Evolutionary conservation across 352 stramenopile species (phyloP), one percentile per base, ranked within the genome.

Genomic region (Phytophthora nicotianae): DNA sequence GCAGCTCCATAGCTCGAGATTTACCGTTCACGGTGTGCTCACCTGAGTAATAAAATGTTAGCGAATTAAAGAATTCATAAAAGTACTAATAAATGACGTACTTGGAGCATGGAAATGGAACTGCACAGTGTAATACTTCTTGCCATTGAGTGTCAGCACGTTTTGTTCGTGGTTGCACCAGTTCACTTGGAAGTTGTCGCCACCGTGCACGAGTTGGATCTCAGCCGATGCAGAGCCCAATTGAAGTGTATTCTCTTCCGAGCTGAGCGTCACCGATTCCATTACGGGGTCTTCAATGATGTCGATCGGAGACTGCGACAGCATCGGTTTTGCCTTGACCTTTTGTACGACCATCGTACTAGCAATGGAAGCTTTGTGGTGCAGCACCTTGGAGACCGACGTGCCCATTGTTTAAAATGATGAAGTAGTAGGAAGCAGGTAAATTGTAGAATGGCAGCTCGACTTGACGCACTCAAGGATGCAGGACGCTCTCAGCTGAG

Each of bases 31-130:
- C 43, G 17, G 79, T 92, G 73, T 92, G 83, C 55, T 92, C 83
- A 50, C 75, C 77, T 81, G 55, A 20, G 11, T 3, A 53, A 33
- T 4, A 51, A 32, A 58, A 52, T 65, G 37, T 50, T 26, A 69
- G 21, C n/a, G 16, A 27, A 13, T 29, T 32, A 35, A 13, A 10
- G 17, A 29, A 37, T 32, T 55, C 19, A 43, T 19, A 47, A 35
- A 37, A 41, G 16, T 33, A 33, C 33, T 43, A 23, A 5, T 13
- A 43, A 43, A 13, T 19, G 19, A 79, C 77, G 63, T 79, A 85
- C 79, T 89, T 2, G 81, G 81, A 5, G 76, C 73, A 59, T 90
- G 81, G 65, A 89, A 83, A 54, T 88, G 79, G 65, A 88, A 88
- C 54, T 88, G 79, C 40, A 88, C 68, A 35, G 79, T 77, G 56